Evolutionary conservation across 768 basidiomycete genomes (phyloP).

Genomic region (Boletus pseudopeckii): DNA sequence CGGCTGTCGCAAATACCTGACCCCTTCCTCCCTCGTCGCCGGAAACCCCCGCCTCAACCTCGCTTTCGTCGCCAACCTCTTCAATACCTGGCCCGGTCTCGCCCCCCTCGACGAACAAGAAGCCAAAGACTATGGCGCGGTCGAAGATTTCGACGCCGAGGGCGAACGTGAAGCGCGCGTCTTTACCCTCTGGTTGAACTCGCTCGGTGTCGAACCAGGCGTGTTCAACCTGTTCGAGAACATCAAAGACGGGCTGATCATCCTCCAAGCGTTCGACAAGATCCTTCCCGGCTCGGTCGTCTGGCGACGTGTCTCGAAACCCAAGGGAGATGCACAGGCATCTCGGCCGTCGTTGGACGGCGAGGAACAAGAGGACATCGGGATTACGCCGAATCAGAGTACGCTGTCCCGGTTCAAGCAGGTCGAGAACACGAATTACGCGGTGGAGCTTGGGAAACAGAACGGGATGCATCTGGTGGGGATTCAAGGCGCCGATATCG

Average conservation of each 20-base stretch:
- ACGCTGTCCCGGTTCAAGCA: constrained; percentile 93
- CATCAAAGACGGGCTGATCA: constrained; percentile 84
- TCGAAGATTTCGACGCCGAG: constrained; percentile 99
- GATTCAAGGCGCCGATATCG: constrained; percentile 96
- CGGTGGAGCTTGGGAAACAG: constrained; percentile 86
- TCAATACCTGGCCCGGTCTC: constrained; percentile 96
- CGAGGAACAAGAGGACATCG: constrained; percentile 77
- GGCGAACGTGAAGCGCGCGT: constrained; percentile 98
- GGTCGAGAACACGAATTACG: constrained; percentile 98
- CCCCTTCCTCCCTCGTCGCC: constrained; percentile 82
- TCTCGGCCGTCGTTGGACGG: constrained; percentile 35
- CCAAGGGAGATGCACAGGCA: constrained; percentile 52
- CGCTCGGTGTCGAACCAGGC: constrained; percentile 91
- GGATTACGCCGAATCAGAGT: constrained; percentile 79
- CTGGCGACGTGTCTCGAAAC: constrained; percentile 96
- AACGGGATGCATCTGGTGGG: constrained; percentile 95
- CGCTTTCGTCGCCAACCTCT: constrained; percentile 96
- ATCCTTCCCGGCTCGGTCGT: constrained; percentile 87
- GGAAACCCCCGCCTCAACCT: constrained; percentile 98
- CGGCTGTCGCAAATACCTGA: constrained; percentile 94
- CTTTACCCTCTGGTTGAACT: constrained; percentile 98
- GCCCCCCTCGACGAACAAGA: constrained; percentile 93
- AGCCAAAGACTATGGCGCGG: constrained; percentile 80
- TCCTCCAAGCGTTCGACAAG: constrained; percentile 97
- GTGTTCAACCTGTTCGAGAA: constrained; percentile 98